Evolutionary conservation across 2,329 filamentous ascomycete species (phyloP).

Genomic region (Alternaria infectoria): DNA sequence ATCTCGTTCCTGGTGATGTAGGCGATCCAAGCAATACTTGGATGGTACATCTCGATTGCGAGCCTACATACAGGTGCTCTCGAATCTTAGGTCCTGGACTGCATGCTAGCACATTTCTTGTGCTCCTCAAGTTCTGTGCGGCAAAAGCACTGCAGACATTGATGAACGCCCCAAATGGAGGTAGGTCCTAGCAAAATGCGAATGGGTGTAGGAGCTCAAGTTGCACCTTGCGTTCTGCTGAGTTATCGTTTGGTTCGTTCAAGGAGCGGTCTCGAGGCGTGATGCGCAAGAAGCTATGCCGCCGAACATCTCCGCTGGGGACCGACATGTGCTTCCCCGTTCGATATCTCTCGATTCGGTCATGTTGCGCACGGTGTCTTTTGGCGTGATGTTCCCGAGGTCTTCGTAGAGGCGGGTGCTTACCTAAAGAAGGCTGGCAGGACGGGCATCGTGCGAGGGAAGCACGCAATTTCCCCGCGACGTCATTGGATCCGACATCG

Average conservation of each 20-base stretch:
- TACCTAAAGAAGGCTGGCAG: slow-evolving; percentile 12
- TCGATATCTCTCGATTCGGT: neutral
- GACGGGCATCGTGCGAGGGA: slow-evolving; percentile 12
- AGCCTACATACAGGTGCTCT: neutral
- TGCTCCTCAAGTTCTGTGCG: neutral
- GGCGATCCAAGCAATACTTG: neutral
- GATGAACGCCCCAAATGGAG: neutral
- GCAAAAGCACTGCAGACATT: neutral
- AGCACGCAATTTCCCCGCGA: slow-evolving; percentile 35
- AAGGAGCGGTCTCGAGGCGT: neutral
- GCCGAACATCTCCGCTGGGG: neutral
- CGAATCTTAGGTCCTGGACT: neutral
- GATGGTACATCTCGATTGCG: neutral
- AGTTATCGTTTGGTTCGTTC: neutral
- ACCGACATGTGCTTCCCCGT: neutral
- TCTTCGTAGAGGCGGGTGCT: neutral
- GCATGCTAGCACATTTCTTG: slow-evolving; percentile 1
- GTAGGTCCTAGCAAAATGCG: neutral
- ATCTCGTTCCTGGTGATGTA: neutral
- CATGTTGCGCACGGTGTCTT: neutral
- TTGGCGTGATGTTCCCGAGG: neutral
- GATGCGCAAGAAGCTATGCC: neutral
- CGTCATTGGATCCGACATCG: slow-evolving; percentile 31
- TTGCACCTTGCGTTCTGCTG: neutral
- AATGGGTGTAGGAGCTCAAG: neutral